Conservation (phyloP, 164 flowering plant genomes). For the Protea cynaroides region DNA sequence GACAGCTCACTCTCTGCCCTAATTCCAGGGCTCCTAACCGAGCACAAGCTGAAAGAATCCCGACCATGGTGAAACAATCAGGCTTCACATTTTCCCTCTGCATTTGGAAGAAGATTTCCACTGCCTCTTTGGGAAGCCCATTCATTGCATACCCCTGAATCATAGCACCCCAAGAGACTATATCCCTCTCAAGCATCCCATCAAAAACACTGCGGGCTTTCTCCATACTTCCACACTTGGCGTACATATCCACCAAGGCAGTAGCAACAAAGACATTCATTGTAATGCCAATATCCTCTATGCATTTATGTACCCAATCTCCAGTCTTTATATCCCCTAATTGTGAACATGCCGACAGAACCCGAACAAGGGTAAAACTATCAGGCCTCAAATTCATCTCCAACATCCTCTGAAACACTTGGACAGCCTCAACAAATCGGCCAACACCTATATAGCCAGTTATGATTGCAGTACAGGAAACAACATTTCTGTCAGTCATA, state of each 20-base stretch:
- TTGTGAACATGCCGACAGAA: conserved; percentile 24
- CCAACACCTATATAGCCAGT: conserved; percentile 18
- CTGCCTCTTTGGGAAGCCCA: conserved; percentile 29
- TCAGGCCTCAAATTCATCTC: conserved; percentile 21
- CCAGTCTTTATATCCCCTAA: conserved; percentile 25
- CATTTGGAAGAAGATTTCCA: conserved; percentile 26
- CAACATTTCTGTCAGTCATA: conserved; percentile 22
- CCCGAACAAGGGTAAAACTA: conserved; percentile 26
- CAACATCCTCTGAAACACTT: conserved; percentile 15
- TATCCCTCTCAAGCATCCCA: conserved; percentile 25
- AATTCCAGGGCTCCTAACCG: conserved; percentile 25
- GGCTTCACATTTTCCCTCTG: conserved; percentile 21
- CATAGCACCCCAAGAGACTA: conserved; percentile 27
- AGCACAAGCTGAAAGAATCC: conserved; percentile 29
- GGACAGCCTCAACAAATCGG: conserved; percentile 18
- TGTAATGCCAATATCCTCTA: conserved; percentile 18
- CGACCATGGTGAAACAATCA: conserved; percentile 33
- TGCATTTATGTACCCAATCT: conserved; percentile 17
- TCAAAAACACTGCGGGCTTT: conserved; percentile 24
- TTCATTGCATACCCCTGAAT: conserved; percentile 27
- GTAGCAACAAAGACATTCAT: conserved; percentile 25
- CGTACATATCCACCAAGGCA: conserved; percentile 28
- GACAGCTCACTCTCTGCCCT: conserved; percentile 16
- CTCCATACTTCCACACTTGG: conserved; percentile 30
- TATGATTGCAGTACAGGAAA: conserved; percentile 33